These are phyloP conservation scores for Starmerella bombicola DNA, from an alignment of 805 yeast species.

Conservation along the genomic window DNA sequence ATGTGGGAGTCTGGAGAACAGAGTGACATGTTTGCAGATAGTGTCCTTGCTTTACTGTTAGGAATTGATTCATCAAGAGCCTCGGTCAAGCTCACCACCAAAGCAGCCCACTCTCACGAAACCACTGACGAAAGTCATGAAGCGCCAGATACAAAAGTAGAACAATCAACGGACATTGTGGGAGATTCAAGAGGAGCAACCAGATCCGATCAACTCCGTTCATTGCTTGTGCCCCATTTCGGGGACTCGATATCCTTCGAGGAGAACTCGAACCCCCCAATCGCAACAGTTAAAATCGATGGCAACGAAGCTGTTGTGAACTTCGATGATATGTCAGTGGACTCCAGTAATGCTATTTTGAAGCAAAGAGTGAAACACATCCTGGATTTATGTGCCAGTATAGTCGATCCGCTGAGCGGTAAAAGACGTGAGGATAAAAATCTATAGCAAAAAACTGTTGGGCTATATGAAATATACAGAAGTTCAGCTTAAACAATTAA, in stretches of 20 bases:
- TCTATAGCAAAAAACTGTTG: background rate
- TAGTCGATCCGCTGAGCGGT: conserved; percentile 61
- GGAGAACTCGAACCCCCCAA: conserved; percentile 29
- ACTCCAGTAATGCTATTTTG: conserved; percentile 61
- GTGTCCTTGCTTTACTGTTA: conserved; percentile 76
- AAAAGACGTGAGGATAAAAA: conserved; percentile 8
- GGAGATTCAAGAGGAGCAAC: conserved; percentile 13
- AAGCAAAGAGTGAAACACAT: conserved; percentile 75
- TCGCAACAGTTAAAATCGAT: conserved; percentile 57
- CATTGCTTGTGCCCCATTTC: conserved; percentile 69
- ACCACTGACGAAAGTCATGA: conserved; percentile 23
- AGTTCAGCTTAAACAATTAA: conserved; percentile 43
- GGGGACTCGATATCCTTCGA: conserved; percentile 51
- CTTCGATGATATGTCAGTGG: conserved; percentile 51
- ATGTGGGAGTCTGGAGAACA: conserved; percentile 86
- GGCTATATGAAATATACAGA: background rate
- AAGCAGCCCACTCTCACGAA: conserved; percentile 22
- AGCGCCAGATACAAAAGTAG: conserved; percentile 26
- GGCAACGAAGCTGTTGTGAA: conserved; percentile 58
- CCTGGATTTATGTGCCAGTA: conserved; percentile 58
- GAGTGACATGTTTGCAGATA: conserved; percentile 89
- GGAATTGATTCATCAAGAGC: conserved; percentile 93
- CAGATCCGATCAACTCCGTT: conserved; percentile 43
- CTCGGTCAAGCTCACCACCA: conserved; percentile 75
- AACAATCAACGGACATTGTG: background rate